A percentile compares a stretch with the other conserved stretches of the same genome.
These are phyloP conservation scores for Clonostachys sp. DNA, from an alignment of 2,329 filamentous ascomycete genomes.

Conservation along the genomic window DNA sequence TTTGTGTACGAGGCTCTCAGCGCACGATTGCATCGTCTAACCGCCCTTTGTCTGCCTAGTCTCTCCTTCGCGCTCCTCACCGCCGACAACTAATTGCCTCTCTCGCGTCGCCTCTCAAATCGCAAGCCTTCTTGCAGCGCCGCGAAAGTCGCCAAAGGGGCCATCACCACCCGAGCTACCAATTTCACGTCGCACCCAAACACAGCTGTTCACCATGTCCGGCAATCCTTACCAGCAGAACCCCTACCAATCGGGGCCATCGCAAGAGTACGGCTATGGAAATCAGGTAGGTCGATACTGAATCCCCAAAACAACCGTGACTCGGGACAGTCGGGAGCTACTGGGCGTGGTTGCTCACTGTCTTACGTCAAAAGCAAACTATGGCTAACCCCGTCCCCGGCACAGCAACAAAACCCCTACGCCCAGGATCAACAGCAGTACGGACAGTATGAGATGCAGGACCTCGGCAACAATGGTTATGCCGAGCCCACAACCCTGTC, in stretches of 20 bases:
- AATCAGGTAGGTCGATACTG: neutral
- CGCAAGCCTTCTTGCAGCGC: no score
- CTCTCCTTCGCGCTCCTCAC: neutral
- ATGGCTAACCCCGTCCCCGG: neutral
- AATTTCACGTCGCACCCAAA: no score
- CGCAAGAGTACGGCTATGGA: slow-evolving; percentile 36
- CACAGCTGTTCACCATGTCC: slow-evolving; percentile 41
- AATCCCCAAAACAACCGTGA: neutral
- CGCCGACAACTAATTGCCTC: neutral
- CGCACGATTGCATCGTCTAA: no score
- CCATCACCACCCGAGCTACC: no score
- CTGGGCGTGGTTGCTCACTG: neutral
- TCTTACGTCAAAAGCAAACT: slow-evolving; percentile 1
- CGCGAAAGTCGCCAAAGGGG: no score
- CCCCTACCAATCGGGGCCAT: slow-evolving; percentile 54
- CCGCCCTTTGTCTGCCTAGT: no score
- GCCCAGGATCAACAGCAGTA: slow-evolving; percentile 19
- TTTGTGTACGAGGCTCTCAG: no score
- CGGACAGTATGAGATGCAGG: slow-evolving; percentile 50
- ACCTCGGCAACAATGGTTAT: slow-evolving; percentile 31
- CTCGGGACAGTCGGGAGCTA: neutral
- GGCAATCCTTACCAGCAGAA: slow-evolving; percentile 60
- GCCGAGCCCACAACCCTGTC: slow-evolving; percentile 24
- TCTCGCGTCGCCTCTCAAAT: no score
- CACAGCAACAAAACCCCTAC: slow-evolving; percentile 18